A percentile compares a stretch with the other conserved stretches of the same genome.
phyloP scores from a whole-genome alignment of 2,329 filamentous ascomycete genomes.

The Endocalyx cinctus region DNA sequence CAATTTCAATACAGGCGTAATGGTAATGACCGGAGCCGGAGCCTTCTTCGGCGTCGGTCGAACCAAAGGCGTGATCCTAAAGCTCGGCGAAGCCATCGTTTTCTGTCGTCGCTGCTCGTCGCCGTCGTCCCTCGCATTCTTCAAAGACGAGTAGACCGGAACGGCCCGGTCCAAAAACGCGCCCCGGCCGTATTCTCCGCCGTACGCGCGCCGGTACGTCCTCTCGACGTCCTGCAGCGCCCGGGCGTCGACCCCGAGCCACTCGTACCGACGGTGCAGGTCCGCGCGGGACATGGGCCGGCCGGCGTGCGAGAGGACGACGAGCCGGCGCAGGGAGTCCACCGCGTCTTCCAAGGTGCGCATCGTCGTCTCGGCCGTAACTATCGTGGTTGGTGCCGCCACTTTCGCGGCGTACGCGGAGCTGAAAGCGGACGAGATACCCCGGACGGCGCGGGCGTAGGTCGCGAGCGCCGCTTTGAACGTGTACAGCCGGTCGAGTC shows the following conservation, averaged over 20 bases:
- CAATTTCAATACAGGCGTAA: too few species aligned
- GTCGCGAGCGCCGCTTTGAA: constrained; percentile 57
- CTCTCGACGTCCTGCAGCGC: constrained; percentile 50
- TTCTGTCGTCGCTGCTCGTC: too few species aligned
- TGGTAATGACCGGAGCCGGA: too few species aligned
- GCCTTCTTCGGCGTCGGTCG: too few species aligned
- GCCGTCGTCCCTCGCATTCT: too few species aligned
- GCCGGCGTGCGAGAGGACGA: constrained; percentile 52
- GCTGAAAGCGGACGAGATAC: neutral
- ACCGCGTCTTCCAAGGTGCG: constrained; percentile 54
- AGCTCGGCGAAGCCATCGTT: too few species aligned
- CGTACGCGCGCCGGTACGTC: constrained; percentile 55
- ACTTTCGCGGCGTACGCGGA: neutral
- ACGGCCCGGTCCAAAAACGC: constrained; percentile 41
- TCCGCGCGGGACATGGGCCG: constrained; percentile 45
- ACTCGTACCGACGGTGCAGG: constrained; percentile 52
- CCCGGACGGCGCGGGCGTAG: constrained; percentile 41
- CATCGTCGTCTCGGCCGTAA: constrained; percentile 6
- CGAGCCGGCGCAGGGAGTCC: constrained; percentile 56
- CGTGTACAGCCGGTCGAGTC: constrained; percentile 59
- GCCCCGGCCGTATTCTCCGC: constrained; percentile 39
- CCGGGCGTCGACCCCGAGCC: constrained; percentile 45
- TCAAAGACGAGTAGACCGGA: too few species aligned
- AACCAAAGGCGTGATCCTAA: too few species aligned
- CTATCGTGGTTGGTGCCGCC: neutral